Conservation (phyloP, 495 filamentous ascomycete species). For the Venustampulla echinocandica region DNA sequence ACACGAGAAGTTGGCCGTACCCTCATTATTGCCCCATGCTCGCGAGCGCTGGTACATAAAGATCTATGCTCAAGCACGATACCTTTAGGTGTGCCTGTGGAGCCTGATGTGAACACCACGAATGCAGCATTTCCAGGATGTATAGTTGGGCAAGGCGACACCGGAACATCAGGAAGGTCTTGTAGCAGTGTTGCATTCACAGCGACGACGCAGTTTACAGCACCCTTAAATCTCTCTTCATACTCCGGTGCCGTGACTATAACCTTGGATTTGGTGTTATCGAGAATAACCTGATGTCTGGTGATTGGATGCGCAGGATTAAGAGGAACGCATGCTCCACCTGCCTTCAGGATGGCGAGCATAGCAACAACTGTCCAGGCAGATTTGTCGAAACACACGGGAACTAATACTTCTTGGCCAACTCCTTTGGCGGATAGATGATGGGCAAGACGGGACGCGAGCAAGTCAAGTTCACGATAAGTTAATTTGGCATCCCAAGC, state of each 20-base stretch:
- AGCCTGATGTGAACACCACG: slow-evolving; percentile 41
- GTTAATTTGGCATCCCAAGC: too few relatives aligned
- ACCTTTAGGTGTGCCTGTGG: slow-evolving; percentile 42
- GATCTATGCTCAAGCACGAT: slow-evolving; percentile 23
- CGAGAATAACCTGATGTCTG: neutral
- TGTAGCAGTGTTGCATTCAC: neutral
- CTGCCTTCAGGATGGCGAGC: slow-evolving; percentile 36
- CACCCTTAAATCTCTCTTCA: neutral
- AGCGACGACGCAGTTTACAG: neutral
- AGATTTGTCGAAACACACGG: slow-evolving; percentile 36
- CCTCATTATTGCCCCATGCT: neutral
- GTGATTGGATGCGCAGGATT: slow-evolving; percentile 33
- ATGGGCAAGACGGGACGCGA: too few relatives aligned
- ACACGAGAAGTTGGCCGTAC: slow-evolving; percentile 2
- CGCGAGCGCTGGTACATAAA: slow-evolving; percentile 3
- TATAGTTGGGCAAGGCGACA: slow-evolving; percentile 27
- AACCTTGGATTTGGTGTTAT: neutral
- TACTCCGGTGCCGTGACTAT: neutral
- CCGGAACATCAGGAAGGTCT: neutral
- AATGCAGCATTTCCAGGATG: slow-evolving; percentile 8
- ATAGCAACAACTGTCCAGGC: slow-evolving; percentile 32
- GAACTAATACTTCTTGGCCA: slow-evolving; percentile 5
- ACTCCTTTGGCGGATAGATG: slow-evolving; percentile 3
- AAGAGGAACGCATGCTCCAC: slow-evolving; percentile 38
- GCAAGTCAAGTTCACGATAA: too few relatives aligned